These are phyloP conservation scores for Canavalia ensiformis DNA, from an alignment of 306 rosid genomes.

Conservation along the genomic window DNA sequence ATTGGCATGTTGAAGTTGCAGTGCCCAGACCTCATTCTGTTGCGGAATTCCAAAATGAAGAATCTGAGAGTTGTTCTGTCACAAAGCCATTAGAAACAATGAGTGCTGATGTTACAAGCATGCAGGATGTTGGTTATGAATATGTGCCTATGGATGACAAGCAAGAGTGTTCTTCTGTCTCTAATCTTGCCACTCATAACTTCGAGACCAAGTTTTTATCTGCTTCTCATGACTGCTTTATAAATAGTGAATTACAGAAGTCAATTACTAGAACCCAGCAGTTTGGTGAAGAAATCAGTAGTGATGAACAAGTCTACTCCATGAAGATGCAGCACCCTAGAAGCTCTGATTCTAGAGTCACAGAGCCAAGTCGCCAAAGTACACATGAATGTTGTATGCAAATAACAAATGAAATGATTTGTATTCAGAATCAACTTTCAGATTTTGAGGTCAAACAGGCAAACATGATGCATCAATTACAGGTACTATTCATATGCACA, in stretches of 20 bases:
- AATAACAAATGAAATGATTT: slow-evolving; percentile 70
- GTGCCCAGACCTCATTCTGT: slow-evolving; percentile 60
- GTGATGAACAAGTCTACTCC: slow-evolving; percentile 57
- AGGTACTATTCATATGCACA: slow-evolving; percentile 56
- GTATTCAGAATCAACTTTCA: slow-evolving; percentile 76
- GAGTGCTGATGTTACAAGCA: slow-evolving; percentile 71
- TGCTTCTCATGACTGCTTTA: slow-evolving; percentile 63
- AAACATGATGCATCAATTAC: slow-evolving; percentile 72
- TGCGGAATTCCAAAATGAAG: slow-evolving; percentile 68
- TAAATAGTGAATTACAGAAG: slow-evolving; percentile 52
- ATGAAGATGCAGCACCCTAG: slow-evolving; percentile 60
- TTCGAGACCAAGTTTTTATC: slow-evolving; percentile 63
- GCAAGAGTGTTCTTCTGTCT: slow-evolving; percentile 80
- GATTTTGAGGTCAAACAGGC: slow-evolving; percentile 84
- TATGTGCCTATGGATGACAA: slow-evolving; percentile 82
- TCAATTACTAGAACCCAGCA: slow-evolving; percentile 56
- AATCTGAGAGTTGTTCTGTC: slow-evolving; percentile 81
- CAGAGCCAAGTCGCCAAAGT: slow-evolving; percentile 64
- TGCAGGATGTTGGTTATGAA: slow-evolving; percentile 67
- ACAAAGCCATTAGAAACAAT: slow-evolving; percentile 73
- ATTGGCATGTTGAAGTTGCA: slow-evolving; percentile 84
- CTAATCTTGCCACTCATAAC: slow-evolving; percentile 62
- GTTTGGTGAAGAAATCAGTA: slow-evolving; percentile 56
- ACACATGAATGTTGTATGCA: slow-evolving; percentile 66
- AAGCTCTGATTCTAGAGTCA: slow-evolving; percentile 73